Base-by-base conservation (phyloP, 73 alveolate genomes). In the Paramecium pentaurelia region DNA sequence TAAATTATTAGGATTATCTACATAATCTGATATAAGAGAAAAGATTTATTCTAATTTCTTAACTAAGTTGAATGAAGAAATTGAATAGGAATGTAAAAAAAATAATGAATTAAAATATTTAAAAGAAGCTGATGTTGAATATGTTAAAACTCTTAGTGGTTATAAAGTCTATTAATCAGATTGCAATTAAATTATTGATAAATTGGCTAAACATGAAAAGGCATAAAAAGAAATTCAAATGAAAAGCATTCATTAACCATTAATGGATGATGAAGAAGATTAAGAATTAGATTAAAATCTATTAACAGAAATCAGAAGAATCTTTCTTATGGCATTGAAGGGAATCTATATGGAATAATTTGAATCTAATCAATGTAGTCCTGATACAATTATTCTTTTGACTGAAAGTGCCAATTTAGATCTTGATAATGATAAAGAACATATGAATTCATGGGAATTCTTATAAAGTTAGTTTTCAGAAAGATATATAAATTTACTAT, bases 271-370 rank as follows among this genome's bases (percentile, higher is more conserved):
- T 37, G 70, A 54, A 22, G 70, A 54, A 54, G 64, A 71, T 32
- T 86, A 92, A 60, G 86, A 94, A 58, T 51, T 93, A 20, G 87
- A 51, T 60, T 86, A 91, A 30, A 93, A 93, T 16, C 70, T 95
- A 38, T 51, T 77, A 38, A 59, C 60, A 18, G 97, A 95, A 87
- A 86, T 93, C 22, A 93, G 95, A 85, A 92, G 88, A 51, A 88
- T 96, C 73, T 95, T 77, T 86, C 77, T 92, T 10, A 86, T 94
- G 91, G 94, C 93, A 9, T 86, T 95, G 3, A 95, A 93, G 71
- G 96, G 97, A 16, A 71, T 93, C 25, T 95, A 95, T 71, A 87
- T 54, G 93, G 93, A 87, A 59, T 60, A 42, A 64, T 87, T 64
- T 87, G 93, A 87, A 36, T 54, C 75, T 27, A 87, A 87, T 87